Evolutionary conservation across 345 rosid genomes (phyloP), one percentile per base, ranked within the genome.

Genomic region (Ailanthus altissimus): DNA sequence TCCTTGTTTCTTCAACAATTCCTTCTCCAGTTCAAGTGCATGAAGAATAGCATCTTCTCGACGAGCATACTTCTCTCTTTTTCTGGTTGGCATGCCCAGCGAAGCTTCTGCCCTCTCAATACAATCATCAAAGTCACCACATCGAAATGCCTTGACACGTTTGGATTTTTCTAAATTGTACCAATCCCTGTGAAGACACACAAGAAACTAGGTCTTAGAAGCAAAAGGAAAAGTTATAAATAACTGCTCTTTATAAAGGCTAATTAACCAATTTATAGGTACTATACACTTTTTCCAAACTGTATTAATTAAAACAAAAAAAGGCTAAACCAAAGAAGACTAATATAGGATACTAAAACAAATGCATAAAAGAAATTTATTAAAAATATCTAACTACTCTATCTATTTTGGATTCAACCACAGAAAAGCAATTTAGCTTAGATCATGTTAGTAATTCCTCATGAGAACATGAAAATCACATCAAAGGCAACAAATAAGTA

Each of bases 11-110:
- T 75, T 86, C 81, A 86, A 73, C 61, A 90, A 67, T 81, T 88
- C 85, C 86, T 89, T 94, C 84, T 97, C 99, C 45, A 97, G 97
- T 81, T 97, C 99, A 79, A 97, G 97, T 15, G 98, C 99, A 80
- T 97, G 98, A 59, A 94, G 97, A 85, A 97, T 94, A 26, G 99
- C 98, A 83, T 97, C 99, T 88, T 97, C 99, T 73, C 98, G 84
- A 64, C 99, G 97, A 66, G 99, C 99, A 88, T 97, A 97, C 83
- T 97, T 97, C 90, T 97, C 99, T 78, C 98, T 88, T 83, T 94
- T 97, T 79, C 92, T 89, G 64, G 89, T 84, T 21, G 97, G 97
- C 86, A 90, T 81, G 45, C 94, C 89, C 75, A 83, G 92, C 8
- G 96, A 74, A 47, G 96, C 85, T 82, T 92, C 99, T 49, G 94